phyloP scores from a whole-genome alignment of 108 stramenopile species.

The Bacterosira constricta region DNA sequence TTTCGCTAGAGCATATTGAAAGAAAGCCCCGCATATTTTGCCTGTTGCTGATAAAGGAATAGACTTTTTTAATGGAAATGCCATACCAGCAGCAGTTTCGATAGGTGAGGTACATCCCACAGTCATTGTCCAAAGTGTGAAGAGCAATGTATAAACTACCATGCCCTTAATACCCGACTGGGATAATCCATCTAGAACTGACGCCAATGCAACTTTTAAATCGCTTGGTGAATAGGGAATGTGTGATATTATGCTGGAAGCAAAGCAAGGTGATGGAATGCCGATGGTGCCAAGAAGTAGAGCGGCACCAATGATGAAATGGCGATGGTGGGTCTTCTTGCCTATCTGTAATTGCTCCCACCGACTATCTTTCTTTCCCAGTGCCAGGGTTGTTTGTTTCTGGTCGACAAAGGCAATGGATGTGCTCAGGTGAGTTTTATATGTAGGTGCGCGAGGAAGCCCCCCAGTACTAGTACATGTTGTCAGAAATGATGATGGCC shows the following conservation, averaged over 20 bases:
- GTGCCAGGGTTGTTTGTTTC: too few species aligned
- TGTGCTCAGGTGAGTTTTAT: too few species aligned
- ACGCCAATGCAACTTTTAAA: background rate
- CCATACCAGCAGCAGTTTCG: slow-evolving; percentile 64
- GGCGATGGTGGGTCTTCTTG: too few species aligned
- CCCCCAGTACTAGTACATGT: too few species aligned
- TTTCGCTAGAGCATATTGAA: slow-evolving; percentile 63
- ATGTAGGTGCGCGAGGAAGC: too few species aligned
- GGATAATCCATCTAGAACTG: slow-evolving; percentile 17
- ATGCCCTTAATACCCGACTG: slow-evolving; percentile 42
- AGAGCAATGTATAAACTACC: slow-evolving; percentile 37
- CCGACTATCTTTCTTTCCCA: too few species aligned
- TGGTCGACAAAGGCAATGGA: too few species aligned
- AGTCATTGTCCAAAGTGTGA: slow-evolving; percentile 57
- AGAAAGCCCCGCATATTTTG: slow-evolving; percentile 68
- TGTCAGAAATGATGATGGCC: too few species aligned
- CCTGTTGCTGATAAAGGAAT: slow-evolving; percentile 52
- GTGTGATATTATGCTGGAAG: background rate
- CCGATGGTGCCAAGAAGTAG: too few species aligned
- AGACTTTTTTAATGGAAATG: slow-evolving; percentile 51
- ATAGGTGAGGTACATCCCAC: slow-evolving; percentile 65
- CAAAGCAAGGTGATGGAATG: slow-evolving; percentile 23
- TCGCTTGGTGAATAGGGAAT: slow-evolving; percentile 22
- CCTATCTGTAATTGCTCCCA: too few species aligned
- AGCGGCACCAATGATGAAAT: too few species aligned